phyloP scores from a whole-genome alignment of 257 asterid species.

The Ilex asprella region DNA sequence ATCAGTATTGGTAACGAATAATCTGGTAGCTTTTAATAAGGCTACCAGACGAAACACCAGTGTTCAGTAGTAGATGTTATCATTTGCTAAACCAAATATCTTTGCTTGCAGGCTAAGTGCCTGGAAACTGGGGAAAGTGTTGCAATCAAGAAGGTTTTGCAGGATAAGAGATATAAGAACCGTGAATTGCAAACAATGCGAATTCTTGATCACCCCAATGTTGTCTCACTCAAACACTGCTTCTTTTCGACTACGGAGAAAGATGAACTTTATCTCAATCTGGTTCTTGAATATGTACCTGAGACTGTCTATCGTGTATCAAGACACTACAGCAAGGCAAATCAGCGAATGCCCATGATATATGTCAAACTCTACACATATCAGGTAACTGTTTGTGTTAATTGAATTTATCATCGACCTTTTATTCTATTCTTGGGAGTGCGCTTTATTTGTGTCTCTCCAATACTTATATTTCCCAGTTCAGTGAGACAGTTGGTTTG shows the following conservation, averaged over 20 bases:
- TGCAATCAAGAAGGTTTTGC: conserved; percentile 74
- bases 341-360: conserved; percentile 74
- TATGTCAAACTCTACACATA: conserved; percentile 74
- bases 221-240: conserved; percentile 68
- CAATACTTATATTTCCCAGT: too few relatives aligned
- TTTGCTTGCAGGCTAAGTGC: conserved; percentile 61
- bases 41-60: neutral
- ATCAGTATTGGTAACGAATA: neutral
- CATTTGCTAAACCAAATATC: conserved; percentile 1
- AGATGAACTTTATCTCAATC: conserved; percentile 69
- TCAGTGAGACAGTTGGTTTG: neutral
- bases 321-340: conserved; percentile 69
- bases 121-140: conserved; percentile 73
- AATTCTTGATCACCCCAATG: conserved; percentile 78
- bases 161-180: conserved; percentile 77
- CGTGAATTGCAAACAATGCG: conserved; percentile 79
- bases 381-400: conserved; percentile 37
- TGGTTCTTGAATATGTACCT: conserved; percentile 79
- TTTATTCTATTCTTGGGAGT: too few relatives aligned
- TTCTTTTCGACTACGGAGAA: conserved; percentile 79
- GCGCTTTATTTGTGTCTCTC: too few relatives aligned
- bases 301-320: conserved; percentile 67
- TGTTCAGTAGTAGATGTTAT: neutral
- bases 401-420: too few relatives aligned
- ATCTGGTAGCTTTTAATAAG: neutral